A percentile compares a stretch with the other conserved stretches of the same genome.
Evolutionary conservation across 2,329 filamentous ascomycete genomes (phyloP).

Genomic region (Periconia macrospinosa): DNA sequence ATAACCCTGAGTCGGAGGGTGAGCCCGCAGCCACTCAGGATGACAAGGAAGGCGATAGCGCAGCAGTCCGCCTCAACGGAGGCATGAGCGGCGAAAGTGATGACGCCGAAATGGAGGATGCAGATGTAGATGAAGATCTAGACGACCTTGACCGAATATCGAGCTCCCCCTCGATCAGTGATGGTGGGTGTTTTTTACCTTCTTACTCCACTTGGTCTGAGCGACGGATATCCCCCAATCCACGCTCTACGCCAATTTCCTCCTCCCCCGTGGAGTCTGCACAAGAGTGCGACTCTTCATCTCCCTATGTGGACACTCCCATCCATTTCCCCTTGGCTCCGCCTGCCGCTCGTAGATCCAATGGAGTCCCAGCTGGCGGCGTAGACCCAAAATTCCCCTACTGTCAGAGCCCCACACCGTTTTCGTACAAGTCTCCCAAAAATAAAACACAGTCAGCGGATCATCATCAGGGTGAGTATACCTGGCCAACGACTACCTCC

Average conservation of each 20-base stretch:
- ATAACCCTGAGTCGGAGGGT: conserved; percentile 63
- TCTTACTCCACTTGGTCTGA: conserved; percentile 43
- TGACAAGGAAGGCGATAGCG: conserved; percentile 46
- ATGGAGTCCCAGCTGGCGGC: conserved; percentile 33
- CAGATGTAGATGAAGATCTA: conserved; percentile 68
- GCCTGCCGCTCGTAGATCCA: conserved; percentile 22
- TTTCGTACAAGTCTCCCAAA: conserved; percentile 30
- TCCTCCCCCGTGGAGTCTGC: conserved; percentile 27
- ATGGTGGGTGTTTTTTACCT: conserved; percentile 77
- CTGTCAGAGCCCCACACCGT: conserved; percentile 36
- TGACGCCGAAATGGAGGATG: conserved; percentile 63
- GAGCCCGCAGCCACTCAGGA: conserved; percentile 42
- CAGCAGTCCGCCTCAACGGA: conserved; percentile 7
- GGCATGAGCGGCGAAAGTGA: conserved; percentile 34
- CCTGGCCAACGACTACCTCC: conserved; percentile 22
- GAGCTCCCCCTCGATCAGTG: conserved; percentile 97
- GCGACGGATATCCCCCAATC: conserved; percentile 48
- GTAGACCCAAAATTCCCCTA: conserved; percentile 33
- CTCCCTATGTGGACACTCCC: conserved; percentile 48
- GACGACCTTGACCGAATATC: conserved; percentile 98
- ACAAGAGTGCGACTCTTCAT: conserved; percentile 40
- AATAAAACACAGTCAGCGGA: conserved; percentile 38
- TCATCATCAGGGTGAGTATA: conserved; percentile 58
- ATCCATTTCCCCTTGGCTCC: conserved; percentile 46
- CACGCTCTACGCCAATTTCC: conserved; percentile 31